Conservation (phyloP, 2,329 filamentous ascomycete genomes). For the Monilinia fructicola region DNA sequence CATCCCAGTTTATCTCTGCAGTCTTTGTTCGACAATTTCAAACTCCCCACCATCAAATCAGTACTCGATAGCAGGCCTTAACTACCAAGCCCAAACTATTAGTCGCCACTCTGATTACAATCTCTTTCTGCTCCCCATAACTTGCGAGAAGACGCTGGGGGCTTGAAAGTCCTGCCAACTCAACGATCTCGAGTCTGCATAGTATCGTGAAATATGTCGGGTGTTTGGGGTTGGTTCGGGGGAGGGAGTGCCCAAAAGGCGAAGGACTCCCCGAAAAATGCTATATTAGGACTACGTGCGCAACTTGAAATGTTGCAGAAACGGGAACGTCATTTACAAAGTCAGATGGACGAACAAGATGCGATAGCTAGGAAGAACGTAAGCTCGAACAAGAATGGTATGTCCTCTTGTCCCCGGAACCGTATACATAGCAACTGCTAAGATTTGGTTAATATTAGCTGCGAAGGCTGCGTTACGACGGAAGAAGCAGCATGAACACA, state of each 20-base stretch:
- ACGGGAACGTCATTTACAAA: constrained; percentile 85
- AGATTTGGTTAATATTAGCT: constrained; percentile 52
- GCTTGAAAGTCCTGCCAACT: constrained; percentile 21
- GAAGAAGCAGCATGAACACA: constrained; percentile 93
- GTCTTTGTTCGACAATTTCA: constrained; percentile 27
- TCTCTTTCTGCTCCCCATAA: not conserved
- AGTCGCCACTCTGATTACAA: constrained; percentile 11
- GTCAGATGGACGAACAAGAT: constrained; percentile 91
- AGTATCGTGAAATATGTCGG: constrained; percentile 52
- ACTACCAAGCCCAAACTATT: constrained; percentile 20
- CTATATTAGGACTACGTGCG: constrained; percentile 81
- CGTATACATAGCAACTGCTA: constrained; percentile 7
- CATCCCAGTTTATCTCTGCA: constrained; percentile 1
- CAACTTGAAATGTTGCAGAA: constrained; percentile 98
- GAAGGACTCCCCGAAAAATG: constrained; percentile 95
- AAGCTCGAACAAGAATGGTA: constrained; percentile 86
- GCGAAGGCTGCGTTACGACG: constrained; percentile 86
- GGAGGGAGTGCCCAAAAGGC: constrained; percentile 77
- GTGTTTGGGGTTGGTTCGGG: constrained; percentile 89
- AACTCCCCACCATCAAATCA: constrained; percentile 36
- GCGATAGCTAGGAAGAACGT: constrained; percentile 85
- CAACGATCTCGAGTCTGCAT: constrained; percentile 23
- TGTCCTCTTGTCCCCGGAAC: constrained; percentile 36
- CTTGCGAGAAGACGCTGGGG: constrained; percentile 15
- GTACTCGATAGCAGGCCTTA: constrained; percentile 3